These are phyloP conservation scores for Eucalyptus urophylla DNA, from an alignment of 345 rosid genomes.

Conservation along the genomic window DNA sequence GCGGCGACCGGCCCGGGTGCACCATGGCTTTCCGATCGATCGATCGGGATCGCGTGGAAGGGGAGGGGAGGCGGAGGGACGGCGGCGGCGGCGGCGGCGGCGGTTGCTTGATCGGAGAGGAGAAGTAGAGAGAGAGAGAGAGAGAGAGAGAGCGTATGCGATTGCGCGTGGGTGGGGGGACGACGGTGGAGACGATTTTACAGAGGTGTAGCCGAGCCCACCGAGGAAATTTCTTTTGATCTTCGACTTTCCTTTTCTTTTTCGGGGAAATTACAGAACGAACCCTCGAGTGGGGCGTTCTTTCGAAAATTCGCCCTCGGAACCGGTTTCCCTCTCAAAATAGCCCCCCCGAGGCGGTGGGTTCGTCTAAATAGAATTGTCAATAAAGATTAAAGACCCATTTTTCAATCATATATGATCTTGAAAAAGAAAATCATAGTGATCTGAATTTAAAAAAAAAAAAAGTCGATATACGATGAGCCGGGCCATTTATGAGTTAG, in stretches of 20 bases:
- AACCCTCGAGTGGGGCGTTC: neutral
- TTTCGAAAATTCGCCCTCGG: neutral
- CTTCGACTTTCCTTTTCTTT: neutral
- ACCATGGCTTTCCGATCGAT: neutral
- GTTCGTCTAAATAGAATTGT: neutral
- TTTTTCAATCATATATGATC: too few species aligned
- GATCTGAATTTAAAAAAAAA: too few species aligned
- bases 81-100: accelerated
- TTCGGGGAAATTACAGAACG: neutral
- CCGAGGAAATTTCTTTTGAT: neutral
- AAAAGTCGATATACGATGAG: too few species aligned
- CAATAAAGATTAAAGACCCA: too few species aligned
- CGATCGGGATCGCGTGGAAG: neutral
- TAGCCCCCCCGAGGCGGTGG: neutral
- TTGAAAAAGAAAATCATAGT: too few species aligned
- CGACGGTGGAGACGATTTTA: neutral
- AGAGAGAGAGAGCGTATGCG: neutral
- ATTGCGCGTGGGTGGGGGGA: neutral
- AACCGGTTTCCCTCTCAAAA: neutral
- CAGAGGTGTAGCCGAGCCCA: neutral
- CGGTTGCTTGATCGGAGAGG: neutral
- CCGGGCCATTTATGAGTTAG: neutral
- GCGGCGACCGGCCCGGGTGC: neutral
- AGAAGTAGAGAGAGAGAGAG: neutral
- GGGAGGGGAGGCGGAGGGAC: neutral